Evolutionary conservation across 2,329 filamentous ascomycete species (phyloP), one percentile per base, ranked within the genome.

Genomic region (Fusarium sublunatum): DNA sequence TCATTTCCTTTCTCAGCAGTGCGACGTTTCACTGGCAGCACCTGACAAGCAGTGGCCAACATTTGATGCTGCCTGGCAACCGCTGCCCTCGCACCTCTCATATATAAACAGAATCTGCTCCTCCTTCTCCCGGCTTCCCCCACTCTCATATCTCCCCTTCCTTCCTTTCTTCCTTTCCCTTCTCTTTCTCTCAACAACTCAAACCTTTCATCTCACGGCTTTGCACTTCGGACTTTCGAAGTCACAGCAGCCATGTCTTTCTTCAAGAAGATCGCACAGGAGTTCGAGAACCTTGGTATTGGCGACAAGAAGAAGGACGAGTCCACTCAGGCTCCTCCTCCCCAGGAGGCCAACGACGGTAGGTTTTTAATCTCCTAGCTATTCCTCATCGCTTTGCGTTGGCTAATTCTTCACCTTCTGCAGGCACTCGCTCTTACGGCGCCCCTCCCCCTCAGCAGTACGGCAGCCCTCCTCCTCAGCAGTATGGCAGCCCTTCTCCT

Each of bases 261-360:
- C 69, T 76, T 80, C 70, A 77, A 77, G 61, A 79, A 79, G 66
- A 66, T 81, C 43, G 73, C 75, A 55, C 73, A 78, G 65, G 74
- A 79, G 64, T 76, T 81, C 38, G 81, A 84, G 68, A 78, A 79
- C 67, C 75, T 85, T 51, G 78, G 75, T 46, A 76, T 83, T 65
- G 80, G 79, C 41, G 77, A 76, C 46, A 73, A 77, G 50, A 61
- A 69, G 54, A 61, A 72, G 58, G 46, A 65, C 7, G 62, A 69
- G 25, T 29, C 51, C 25, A 52, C 52, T 11, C 54, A 52, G 24
- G 36, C 46, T 15, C 45, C 64, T 31, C 53, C 62, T 32, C 65
- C 58, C 1, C 44, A 64, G 10, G 45, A 60, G 50, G 39, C 46
- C 26, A 46, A 60, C 8, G 59, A 64, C 15, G 59, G 71, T 73